Conservation (phyloP, 2,329 filamentous ascomycete species). For the Sporothrix sp. region DNA sequence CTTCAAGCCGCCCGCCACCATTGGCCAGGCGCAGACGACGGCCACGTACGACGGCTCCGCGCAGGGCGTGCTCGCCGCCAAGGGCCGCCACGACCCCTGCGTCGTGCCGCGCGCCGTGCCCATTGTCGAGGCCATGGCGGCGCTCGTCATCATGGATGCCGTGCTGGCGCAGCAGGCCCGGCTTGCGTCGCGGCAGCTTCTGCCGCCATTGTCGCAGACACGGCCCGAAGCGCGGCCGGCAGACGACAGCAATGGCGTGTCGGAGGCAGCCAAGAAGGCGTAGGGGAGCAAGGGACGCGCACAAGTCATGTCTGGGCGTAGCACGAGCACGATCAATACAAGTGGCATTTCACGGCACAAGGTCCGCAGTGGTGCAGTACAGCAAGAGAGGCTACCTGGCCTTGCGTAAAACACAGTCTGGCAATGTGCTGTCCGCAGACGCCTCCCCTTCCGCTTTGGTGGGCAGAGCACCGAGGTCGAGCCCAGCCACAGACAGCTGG, state of each 20-base stretch:
- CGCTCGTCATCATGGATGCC: constrained; percentile 78
- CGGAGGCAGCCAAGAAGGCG: constrained; percentile 1
- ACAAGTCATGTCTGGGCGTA: too few relatives aligned
- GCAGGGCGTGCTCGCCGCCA: constrained; percentile 74
- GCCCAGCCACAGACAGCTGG: constrained; percentile 47
- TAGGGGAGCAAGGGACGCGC: too few relatives aligned
- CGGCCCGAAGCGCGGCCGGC: constrained; percentile 12
- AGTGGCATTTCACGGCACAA: too few relatives aligned
- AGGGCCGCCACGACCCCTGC: constrained; percentile 89
- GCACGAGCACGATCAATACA: too few relatives aligned
- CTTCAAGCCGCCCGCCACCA: constrained; percentile 93
- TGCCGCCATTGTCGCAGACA: constrained; percentile 32
- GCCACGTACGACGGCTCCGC: constrained; percentile 62
- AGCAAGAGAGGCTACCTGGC: too few relatives aligned
- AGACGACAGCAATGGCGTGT: constrained; percentile 6
- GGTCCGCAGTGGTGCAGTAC: too few relatives aligned
- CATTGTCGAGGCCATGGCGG: constrained; percentile 86
- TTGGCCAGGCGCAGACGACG: constrained; percentile 78
- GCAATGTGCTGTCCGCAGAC: too few relatives aligned
- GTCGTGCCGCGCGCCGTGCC: constrained; percentile 82
- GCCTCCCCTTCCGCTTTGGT: too few relatives aligned
- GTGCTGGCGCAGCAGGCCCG: constrained; percentile 69
- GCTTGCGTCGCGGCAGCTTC: constrained; percentile 35
- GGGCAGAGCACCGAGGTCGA: constrained; percentile 48
- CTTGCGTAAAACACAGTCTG: too few relatives aligned